These are phyloP conservation scores for Naematelia aurantialba DNA, from an alignment of 768 basidiomycete genomes.

Conservation along the genomic window DNA sequence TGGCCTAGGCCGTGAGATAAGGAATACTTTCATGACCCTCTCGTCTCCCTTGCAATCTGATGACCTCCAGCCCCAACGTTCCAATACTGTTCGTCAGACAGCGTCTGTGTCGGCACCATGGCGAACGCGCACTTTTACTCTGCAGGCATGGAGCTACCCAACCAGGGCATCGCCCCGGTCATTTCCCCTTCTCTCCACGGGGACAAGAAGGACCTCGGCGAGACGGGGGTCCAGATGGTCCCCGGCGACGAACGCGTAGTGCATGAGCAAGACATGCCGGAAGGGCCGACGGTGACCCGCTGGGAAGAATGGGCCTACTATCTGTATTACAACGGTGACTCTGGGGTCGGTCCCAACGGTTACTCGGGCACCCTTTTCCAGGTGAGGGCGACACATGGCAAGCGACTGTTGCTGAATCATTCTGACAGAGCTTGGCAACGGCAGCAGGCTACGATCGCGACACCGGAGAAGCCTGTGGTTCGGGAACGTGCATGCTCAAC, in stretches of 20 bases:
- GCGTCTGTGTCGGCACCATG: background rate
- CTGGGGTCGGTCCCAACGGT: conserved; percentile 29
- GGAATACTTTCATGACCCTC: too few species aligned
- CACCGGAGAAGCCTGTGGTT: conserved; percentile 8
- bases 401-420: background rate
- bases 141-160: conserved; percentile 1
- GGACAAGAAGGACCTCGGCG: background rate
- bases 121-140: conserved; percentile 25
- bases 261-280: conserved; percentile 9
- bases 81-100: background rate
- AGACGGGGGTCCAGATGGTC: background rate
- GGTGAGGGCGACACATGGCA: conserved; percentile 64
- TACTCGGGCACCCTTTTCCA: conserved; percentile 75
- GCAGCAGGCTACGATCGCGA: conserved; percentile 6
- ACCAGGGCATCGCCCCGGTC: background rate
- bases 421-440: conserved; percentile 5
- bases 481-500: conserved; percentile 3
- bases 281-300: conserved; percentile 1
- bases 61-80: too few species aligned
- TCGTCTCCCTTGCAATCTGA: too few species aligned
- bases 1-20: too few species aligned
- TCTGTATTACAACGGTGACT: conserved; percentile 18
- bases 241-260: background rate
- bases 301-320: conserved; percentile 11
- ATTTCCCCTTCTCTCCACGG: conserved; percentile 50